Evolutionary conservation across 192 early-diverging fungal genomes (phyloP), one percentile per base, ranked within the genome.

Genomic region (Geranomyces michiganensis): DNA sequence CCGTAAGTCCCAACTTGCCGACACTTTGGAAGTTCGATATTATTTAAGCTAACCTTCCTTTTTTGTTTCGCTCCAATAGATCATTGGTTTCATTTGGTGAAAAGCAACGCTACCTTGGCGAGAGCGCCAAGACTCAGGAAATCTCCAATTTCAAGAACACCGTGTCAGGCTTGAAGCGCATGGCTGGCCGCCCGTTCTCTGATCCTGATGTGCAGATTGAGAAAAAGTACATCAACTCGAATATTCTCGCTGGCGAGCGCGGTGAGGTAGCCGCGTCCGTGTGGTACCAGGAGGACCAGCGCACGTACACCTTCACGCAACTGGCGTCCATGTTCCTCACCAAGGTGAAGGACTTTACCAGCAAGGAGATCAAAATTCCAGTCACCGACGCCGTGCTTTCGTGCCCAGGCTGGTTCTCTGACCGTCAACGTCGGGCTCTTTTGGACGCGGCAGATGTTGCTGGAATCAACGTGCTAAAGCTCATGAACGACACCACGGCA

Each of bases 141-240:
- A 90, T 97, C 76, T 92, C 90, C 78, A 98, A 98, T 86, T 96
- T 96, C 81, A 96, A 96, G 81, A 95, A 95, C 84, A 98, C 96
- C 74, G 87, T 96, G 58, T 81, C 81, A 26, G 84, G 89, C 29
- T 82, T 98, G 77, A 98, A 98, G 88, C 94, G 96, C 70, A 79
- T 98, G 56, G 83, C 89, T 59, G 94, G 96, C 48, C 93, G 94
- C 70, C 87, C 90, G 51, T 94, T 87, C 78, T 78, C 79, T 31
- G 95, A 97, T 77, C 89, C 90, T 51, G 94, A 96, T 70, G 80
- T 96, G 73, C 83, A 88, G 66, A 74, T 90, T 44, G 96, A 97
- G 88, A 87, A 90, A 70, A 82, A 87, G 74, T 92, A 88, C 74
- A 88, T 96, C 71, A 93, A 92, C 72, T 85, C 90, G 72, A 88